A percentile compares a stretch with the other conserved stretches of the same genome.
phyloP scores from a whole-genome alignment of 352 stramenopile genomes.

The Aphanomyces stellatus region DNA sequence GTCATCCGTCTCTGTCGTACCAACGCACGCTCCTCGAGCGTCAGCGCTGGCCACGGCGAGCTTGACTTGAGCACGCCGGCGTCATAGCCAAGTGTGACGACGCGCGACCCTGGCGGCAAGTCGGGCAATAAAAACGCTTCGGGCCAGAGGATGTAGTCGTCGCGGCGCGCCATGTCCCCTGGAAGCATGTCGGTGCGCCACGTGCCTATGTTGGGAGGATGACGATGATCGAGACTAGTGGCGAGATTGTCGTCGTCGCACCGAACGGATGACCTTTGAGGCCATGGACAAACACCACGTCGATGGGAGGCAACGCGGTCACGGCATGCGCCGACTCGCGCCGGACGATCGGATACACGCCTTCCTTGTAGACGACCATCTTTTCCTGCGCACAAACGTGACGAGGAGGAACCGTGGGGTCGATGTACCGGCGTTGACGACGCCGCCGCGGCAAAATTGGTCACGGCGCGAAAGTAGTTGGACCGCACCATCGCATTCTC shows the following conservation, averaged over 20 bases:
- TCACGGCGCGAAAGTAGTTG: slow-evolving; percentile 57
- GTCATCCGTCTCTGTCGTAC: too few relatives aligned
- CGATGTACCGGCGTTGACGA: slow-evolving; percentile 38
- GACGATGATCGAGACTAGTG: neutral
- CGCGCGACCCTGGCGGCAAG: slow-evolving; percentile 38
- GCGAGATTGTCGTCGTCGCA: neutral
- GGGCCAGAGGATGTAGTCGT: slow-evolving; percentile 56
- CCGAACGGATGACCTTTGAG: slow-evolving; percentile 70
- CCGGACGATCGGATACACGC: slow-evolving; percentile 66
- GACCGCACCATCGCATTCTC: slow-evolving; percentile 62
- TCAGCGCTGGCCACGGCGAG: slow-evolving; percentile 76
- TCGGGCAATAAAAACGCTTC: slow-evolving; percentile 56
- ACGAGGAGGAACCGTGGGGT: too few relatives aligned
- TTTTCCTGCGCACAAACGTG: too few relatives aligned
- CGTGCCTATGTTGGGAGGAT: too few relatives aligned
- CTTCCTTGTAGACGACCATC: slow-evolving; percentile 56
- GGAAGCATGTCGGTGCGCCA: slow-evolving; percentile 73
- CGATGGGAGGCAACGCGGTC: slow-evolving; percentile 25
- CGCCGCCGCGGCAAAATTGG: slow-evolving; percentile 40
- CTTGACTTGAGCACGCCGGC: slow-evolving; percentile 79
- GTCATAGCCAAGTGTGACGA: slow-evolving; percentile 75
- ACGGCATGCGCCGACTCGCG: slow-evolving; percentile 1
- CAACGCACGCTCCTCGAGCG: slow-evolving; percentile 53
- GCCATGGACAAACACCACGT: slow-evolving; percentile 80
- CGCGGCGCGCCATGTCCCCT: slow-evolving; percentile 29